Percentiles rank a stretch among this genome's conserved stretches.
These are phyloP conservation scores for Mycena kentingensis DNA, from an alignment of 768 basidiomycete species.

Conservation along the genomic window DNA sequence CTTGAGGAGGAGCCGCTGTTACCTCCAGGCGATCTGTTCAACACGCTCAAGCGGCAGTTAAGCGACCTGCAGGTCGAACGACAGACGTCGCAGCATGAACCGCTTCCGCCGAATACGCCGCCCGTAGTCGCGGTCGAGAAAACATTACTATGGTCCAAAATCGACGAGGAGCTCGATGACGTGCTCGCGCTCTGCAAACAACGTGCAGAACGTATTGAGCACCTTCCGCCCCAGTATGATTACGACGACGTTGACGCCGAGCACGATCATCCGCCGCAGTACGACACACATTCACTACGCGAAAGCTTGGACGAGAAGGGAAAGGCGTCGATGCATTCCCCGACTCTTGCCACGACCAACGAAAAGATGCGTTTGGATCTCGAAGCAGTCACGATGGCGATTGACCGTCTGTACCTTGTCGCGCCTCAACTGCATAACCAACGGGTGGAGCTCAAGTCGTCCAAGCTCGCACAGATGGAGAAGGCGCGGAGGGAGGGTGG, in stretches of 20 bases:
- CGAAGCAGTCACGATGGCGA: slow-evolving; percentile 82
- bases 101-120: slow-evolving; percentile 38
- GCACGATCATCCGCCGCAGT: slow-evolving; percentile 54
- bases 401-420: slow-evolving; percentile 83
- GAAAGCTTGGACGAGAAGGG: slow-evolving; percentile 42
- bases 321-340: slow-evolving; percentile 31
- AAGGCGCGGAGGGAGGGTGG: slow-evolving; percentile 55
- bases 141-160: slow-evolving; percentile 70
- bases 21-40: slow-evolving; percentile 47
- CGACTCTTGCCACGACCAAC: slow-evolving; percentile 31
- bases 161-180: slow-evolving; percentile 73
- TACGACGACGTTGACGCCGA: slow-evolving; percentile 44
- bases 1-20: slow-evolving; percentile 12
- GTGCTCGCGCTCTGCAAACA: slow-evolving; percentile 69
- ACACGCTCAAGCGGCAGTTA: slow-evolving; percentile 66
- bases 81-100: slow-evolving; percentile 42
- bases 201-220: slow-evolving; percentile 46
- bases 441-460: slow-evolving; percentile 81
- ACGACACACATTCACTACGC: slow-evolving; percentile 42
- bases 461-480: slow-evolving; percentile 74
- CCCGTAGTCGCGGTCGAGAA: slow-evolving; percentile 57
- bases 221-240: slow-evolving; percentile 53
- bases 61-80: slow-evolving; percentile 66
- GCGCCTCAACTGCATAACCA: slow-evolving; percentile 91
- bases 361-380: slow-evolving; percentile 89